Evolutionary conservation across 1,139 yeast species (phyloP), one percentile per base, ranked within the genome.

Genomic region (Saccharomyces hybrid): DNA sequence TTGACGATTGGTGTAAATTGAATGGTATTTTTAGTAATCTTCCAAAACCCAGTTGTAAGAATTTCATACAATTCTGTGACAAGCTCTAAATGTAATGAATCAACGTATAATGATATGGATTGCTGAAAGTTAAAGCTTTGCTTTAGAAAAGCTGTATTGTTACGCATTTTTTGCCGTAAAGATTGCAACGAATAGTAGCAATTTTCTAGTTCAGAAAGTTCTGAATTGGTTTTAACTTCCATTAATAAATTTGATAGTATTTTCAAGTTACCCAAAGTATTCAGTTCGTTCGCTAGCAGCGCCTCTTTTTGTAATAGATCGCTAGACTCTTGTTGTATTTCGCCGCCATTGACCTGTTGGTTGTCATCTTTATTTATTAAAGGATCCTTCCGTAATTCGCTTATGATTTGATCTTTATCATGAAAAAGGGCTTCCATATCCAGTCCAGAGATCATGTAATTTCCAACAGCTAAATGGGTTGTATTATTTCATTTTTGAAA

Each of bases 91-190:
- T 68, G 71, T 52, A 68, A 47, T 1, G 57, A 49, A 52, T 68
- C 70, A 7, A 66, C 56, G 50, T 63, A 63, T 3, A 59, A 53
- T 4, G 57, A 54, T 1, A 68, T 53, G 1, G 70, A 65, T 52
- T 64, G 63, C 51, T 67, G 68, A 47, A 67, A 66, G 42, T 59
- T 63, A 41, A 63, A 57, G 23, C 64, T 59, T 49, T 65, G 65
- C 47, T 56, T 57, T 14, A 59, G 48, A 23, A 61, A 54, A 2
- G 57, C 46, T 2, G 54, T 50, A 46, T 58, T 59, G n/a, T 58
- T 58, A 25, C 58, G 57, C 13, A 63, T 47, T 52, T 62, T 67
- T 47, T 58, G 62, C 26, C 62, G 59, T 41, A 67, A 48, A n/a
- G 61, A 58, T 32, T 61, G 58, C 38, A 68, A 54, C 1, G 70